Conservation (phyloP, 2,329 filamentous ascomycete species). For the Fusarium heterosporum region DNA sequence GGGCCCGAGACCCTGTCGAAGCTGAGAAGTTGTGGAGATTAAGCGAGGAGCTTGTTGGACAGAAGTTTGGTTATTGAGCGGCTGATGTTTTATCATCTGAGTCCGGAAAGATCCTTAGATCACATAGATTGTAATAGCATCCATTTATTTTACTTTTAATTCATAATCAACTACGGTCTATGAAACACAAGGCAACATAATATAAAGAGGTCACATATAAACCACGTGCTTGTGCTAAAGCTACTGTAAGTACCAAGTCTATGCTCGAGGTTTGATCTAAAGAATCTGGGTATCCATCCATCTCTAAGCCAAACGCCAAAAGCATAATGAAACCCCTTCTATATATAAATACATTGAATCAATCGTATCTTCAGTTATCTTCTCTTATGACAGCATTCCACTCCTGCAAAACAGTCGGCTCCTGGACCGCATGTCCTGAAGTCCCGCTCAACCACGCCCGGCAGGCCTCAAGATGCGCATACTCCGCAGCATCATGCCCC, state of each 20-base stretch:
- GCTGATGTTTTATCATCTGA: not conserved
- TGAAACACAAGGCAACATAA: not conserved
- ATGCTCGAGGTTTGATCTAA: slow-evolving; percentile 2
- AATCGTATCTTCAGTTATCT: not conserved
- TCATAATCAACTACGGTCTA: not conserved
- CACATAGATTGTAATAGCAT: not conserved
- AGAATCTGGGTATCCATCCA: slow-evolving; percentile 17
- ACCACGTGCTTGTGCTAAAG: not conserved
- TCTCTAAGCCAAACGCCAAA: slow-evolving; percentile 25
- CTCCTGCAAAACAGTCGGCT: slow-evolving; percentile 56
- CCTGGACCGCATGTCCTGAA: slow-evolving; percentile 52
- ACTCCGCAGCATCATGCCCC: slow-evolving; percentile 49
- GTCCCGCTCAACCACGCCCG: slow-evolving; percentile 59
- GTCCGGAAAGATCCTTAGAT: not conserved
- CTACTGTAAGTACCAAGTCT: slow-evolving; percentile 10
- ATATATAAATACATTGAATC: not conserved
- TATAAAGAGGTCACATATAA: not conserved
- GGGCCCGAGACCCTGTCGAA: slow-evolving; percentile 49
- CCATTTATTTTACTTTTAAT: not conserved
- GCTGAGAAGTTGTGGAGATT: slow-evolving; percentile 60
- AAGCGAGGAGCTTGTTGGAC: slow-evolving; percentile 59
- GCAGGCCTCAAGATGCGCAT: slow-evolving; percentile 60
- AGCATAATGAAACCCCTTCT: not conserved
- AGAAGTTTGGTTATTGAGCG: slow-evolving; percentile 52
- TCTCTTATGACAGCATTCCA: slow-evolving; percentile 48